A percentile compares a stretch with the other conserved stretches of the same genome.
These are phyloP conservation scores for Pleurozium schreberi DNA, from an alignment of 225 moss, liverwort and hornwort species.

Conservation along the genomic window DNA sequence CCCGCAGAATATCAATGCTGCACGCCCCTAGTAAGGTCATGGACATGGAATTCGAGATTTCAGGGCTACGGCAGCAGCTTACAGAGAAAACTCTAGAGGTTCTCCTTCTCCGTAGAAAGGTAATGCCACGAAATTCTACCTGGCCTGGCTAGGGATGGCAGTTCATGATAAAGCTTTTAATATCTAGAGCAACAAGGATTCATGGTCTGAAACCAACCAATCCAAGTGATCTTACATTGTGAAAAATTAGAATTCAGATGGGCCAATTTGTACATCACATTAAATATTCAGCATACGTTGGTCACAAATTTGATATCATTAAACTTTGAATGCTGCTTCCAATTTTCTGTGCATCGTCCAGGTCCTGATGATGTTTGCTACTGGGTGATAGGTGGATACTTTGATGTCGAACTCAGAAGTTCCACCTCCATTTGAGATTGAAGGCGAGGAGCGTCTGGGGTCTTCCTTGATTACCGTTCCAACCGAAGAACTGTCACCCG, in stretches of 20 bases:
- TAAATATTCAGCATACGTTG: not conserved
- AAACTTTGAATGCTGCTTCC: not conserved
- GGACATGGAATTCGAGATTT: conserved; percentile 55
- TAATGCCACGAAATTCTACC: not conserved
- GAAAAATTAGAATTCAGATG: not conserved
- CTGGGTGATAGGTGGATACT: conserved; percentile 22
- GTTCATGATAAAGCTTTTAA: not conserved
- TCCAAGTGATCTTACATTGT: not conserved
- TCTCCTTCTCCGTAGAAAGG: conserved; percentile 39
- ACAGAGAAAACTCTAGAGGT: conserved; percentile 40
- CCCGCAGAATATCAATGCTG: conserved; percentile 52
- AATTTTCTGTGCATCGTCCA: not conserved
- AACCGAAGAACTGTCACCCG: not conserved
- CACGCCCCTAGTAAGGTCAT: conserved; percentile 59
- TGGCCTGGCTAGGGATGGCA: not conserved
- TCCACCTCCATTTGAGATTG: conserved; percentile 18
- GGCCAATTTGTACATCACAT: not conserved
- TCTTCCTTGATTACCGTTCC: conserved; percentile 11
- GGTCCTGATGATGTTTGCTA: not conserved
- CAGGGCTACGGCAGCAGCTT: conserved; percentile 39
- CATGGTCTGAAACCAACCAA: not conserved
- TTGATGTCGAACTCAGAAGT: conserved; percentile 3
- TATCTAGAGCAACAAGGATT: not conserved
- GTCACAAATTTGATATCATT: not conserved
- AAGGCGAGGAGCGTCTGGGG: conserved; percentile 48